Evolutionary conservation across 2,329 filamentous ascomycete species (phyloP).

Genomic region (Knufia petricola): DNA sequence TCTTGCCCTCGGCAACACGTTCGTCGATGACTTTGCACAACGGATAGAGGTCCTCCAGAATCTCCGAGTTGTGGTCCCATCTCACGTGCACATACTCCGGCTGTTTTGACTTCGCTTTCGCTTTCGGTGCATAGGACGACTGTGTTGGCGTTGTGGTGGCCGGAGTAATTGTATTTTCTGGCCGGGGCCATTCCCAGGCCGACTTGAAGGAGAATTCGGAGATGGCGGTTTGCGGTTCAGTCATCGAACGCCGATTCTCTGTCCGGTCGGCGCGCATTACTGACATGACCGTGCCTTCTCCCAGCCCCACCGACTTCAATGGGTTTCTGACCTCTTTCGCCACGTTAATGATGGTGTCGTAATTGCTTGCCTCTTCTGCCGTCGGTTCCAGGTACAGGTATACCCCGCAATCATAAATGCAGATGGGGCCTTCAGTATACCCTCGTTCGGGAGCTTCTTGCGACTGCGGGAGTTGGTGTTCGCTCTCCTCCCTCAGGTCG

Average conservation of each 20-base stretch:
- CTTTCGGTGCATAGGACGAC: slow-evolving; percentile 4
- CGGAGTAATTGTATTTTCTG: slow-evolving; percentile 25
- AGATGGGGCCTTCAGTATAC: slow-evolving; percentile 55
- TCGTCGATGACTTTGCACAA: slow-evolving; percentile 55
- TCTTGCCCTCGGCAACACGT: slow-evolving; percentile 46
- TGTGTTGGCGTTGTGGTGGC: slow-evolving; percentile 16
- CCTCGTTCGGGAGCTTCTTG: slow-evolving; percentile 53
- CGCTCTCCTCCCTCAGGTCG: slow-evolving; percentile 44
- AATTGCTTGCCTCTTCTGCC: slow-evolving; percentile 48
- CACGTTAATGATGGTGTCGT: slow-evolving; percentile 56
- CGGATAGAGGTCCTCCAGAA: slow-evolving; percentile 51
- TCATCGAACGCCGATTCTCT: slow-evolving; percentile 27
- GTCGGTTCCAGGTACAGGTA: slow-evolving; percentile 56
- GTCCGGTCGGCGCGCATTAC: slow-evolving; percentile 40
- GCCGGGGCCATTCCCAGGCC: slow-evolving; percentile 33
- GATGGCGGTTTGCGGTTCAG: slow-evolving; percentile 35
- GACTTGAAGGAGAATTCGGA: slow-evolving; percentile 43
- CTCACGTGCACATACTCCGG: slow-evolving; percentile 57
- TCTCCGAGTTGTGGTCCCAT: slow-evolving; percentile 61
- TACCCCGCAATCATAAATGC: slow-evolving; percentile 53
- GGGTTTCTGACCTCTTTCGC: slow-evolving; percentile 57
- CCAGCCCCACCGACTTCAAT: slow-evolving; percentile 32
- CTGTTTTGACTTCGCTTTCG: slow-evolving; percentile 10
- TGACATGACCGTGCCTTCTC: slow-evolving; percentile 32
- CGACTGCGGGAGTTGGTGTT: slow-evolving; percentile 42